Evolutionary conservation across 164 flowering plant species (phyloP).

Genomic region (Dillenia turbinata): DNA sequence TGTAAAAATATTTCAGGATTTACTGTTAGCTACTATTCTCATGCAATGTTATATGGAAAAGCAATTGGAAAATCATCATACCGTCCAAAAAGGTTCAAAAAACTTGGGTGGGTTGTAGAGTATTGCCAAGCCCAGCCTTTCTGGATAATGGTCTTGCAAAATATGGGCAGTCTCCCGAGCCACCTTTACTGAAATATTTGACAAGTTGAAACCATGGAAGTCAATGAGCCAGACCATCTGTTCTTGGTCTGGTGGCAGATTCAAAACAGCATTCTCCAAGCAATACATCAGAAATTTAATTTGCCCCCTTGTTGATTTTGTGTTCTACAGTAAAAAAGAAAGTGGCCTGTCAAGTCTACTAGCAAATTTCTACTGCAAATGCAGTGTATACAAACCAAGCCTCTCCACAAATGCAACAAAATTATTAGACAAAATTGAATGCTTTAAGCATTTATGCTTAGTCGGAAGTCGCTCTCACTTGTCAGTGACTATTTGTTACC

Average conservation of each 20-base stretch:
- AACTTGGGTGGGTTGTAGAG: constrained; percentile 81
- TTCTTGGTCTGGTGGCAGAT: constrained; percentile 71
- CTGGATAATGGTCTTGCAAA: constrained; percentile 84
- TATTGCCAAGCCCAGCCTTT: constrained; percentile 81
- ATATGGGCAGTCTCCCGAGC: constrained; percentile 82
- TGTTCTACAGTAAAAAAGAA: constrained; percentile 51
- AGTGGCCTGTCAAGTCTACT: no score
- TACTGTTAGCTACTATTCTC: no score
- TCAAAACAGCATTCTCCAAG: constrained; percentile 94
- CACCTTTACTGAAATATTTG: constrained; percentile 62
- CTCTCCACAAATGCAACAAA: no score
- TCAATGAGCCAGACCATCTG: constrained; percentile 98
- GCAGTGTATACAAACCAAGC: no score
- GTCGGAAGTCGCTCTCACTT: no score
- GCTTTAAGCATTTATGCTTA: no score
- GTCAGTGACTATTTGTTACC: no score
- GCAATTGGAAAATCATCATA: constrained; percentile 14
- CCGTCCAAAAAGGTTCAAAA: constrained; percentile 88
- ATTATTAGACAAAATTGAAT: no score
- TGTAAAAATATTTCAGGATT: no score
- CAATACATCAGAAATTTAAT: constrained; percentile 83
- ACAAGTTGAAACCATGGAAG: constrained; percentile 68
- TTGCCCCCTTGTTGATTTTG: constrained; percentile 75
- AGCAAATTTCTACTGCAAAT: no score
- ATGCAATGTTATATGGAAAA: background rate